Percentiles rank a stretch among this genome's conserved stretches.
phyloP scores from a whole-genome alignment of 208 protist species.

The Trypanosoma cruzi region DNA sequence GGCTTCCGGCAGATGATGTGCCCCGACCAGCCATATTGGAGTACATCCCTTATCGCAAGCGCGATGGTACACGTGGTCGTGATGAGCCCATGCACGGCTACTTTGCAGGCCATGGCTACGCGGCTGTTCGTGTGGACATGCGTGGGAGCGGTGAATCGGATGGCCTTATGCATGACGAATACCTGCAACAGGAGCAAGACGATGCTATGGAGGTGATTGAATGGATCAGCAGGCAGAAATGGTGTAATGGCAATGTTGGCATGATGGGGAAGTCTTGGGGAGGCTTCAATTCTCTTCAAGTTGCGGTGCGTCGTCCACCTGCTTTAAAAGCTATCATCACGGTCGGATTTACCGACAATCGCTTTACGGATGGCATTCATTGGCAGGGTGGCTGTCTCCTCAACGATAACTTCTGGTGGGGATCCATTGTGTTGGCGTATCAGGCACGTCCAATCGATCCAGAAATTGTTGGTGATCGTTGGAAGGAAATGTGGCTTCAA shows the following conservation, averaged over 20 bases:
- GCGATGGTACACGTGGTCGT: slow-evolving; percentile 54
- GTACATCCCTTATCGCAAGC: slow-evolving; percentile 75
- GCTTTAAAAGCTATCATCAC: slow-evolving; percentile 65
- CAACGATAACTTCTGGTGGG: slow-evolving; percentile 80
- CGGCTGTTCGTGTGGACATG: slow-evolving; percentile 65
- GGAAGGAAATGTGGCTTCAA: slow-evolving; percentile 56
- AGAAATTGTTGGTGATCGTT: slow-evolving; percentile 42
- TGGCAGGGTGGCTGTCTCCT: slow-evolving; percentile 73
- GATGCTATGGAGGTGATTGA: slow-evolving; percentile 67
- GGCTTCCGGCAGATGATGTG: slow-evolving; percentile 39
- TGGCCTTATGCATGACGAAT: slow-evolving; percentile 55
- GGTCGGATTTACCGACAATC: slow-evolving; percentile 66
- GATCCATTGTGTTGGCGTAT: slow-evolving; percentile 64
- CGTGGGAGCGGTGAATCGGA: slow-evolving; percentile 64
- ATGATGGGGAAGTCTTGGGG: slow-evolving; percentile 79
- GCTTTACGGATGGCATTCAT: slow-evolving; percentile 72
- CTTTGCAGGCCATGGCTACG: slow-evolving; percentile 55
- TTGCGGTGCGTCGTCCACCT: slow-evolving; percentile 52
- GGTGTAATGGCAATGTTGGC: slow-evolving; percentile 62
- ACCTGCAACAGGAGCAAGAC: slow-evolving; percentile 62
- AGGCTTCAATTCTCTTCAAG: slow-evolving; percentile 70
- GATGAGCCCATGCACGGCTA: slow-evolving; percentile 79
- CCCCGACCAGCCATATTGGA: slow-evolving; percentile 47
- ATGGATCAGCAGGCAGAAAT: slow-evolving; percentile 57
- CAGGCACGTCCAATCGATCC: slow-evolving; percentile 47